These are phyloP conservation scores for Ascobolus immersus DNA, from an alignment of 495 filamentous ascomycete species.

Conservation along the genomic window DNA sequence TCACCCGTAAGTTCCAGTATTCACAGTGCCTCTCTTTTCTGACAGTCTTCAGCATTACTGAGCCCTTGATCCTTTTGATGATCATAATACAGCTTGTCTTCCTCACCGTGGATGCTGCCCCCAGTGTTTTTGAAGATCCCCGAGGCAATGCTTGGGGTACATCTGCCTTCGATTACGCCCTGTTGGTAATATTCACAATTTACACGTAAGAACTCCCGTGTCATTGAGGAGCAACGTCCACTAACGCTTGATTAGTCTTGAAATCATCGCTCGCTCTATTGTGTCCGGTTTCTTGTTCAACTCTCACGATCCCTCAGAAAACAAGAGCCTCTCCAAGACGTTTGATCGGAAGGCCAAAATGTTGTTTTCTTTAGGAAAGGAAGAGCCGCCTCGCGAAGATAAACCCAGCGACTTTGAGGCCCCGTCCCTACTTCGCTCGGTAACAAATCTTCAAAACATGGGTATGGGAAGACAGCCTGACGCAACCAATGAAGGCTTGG, in stretches of 20 bases:
- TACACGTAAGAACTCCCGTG: slow-evolving; percentile 32
- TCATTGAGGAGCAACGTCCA: neutral
- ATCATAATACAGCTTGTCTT: slow-evolving; percentile 76
- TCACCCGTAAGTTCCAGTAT: slow-evolving; percentile 29
- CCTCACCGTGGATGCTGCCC: slow-evolving; percentile 53
- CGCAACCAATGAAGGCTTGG: slow-evolving; percentile 22
- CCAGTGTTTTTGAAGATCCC: slow-evolving; percentile 33
- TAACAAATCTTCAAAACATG: slow-evolving; percentile 45
- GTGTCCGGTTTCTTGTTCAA: slow-evolving; percentile 87
- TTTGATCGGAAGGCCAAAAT: slow-evolving; percentile 45
- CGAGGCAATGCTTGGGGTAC: slow-evolving; percentile 34
- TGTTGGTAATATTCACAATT: slow-evolving; percentile 64
- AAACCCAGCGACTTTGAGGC: slow-evolving; percentile 22
- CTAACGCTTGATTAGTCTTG: slow-evolving; percentile 22
- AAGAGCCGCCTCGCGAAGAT: slow-evolving; percentile 33
- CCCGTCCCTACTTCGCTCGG: slow-evolving; percentile 53
- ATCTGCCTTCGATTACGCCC: slow-evolving; percentile 45
- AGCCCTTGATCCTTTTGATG: slow-evolving; percentile 63
- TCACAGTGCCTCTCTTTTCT: too few relatives aligned
- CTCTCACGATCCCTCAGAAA: slow-evolving; percentile 46
- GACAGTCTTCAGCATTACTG: slow-evolving; percentile 25
- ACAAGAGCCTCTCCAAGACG: slow-evolving; percentile 41
- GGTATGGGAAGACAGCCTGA: too few relatives aligned
- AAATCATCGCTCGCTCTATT: slow-evolving; percentile 54
- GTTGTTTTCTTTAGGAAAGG: slow-evolving; percentile 56